Conservation (phyloP, 768 basidiomycete genomes). For the Exidia glandulosa region DNA sequence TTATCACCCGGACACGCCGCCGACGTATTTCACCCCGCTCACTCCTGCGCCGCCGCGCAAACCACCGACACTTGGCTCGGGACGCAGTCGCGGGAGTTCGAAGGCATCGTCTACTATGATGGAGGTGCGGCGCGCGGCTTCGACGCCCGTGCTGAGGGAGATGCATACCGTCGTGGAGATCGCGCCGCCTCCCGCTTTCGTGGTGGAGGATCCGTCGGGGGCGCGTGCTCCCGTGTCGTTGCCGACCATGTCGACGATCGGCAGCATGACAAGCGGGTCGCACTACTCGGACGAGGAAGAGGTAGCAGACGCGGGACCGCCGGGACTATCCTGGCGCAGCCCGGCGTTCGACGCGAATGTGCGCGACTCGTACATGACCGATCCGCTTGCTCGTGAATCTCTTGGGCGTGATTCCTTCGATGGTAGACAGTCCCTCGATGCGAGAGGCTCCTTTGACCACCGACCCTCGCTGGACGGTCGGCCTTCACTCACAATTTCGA, state of each 20-base stretch:
- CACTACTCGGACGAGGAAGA: constrained; percentile 18
- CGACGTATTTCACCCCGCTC: neutral
- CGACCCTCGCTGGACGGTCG: neutral
- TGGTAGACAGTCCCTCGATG: neutral
- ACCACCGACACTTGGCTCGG: neutral
- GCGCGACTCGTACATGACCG: no score
- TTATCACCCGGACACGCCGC: neutral
- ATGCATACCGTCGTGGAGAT: neutral
- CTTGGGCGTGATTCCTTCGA: neutral
- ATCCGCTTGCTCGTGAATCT: no score
- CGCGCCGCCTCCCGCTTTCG: neutral
- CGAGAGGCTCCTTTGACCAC: neutral
- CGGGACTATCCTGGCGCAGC: constrained; percentile 45
- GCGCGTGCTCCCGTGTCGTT: neutral
- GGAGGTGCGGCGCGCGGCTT: neutral
- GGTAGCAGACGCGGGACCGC: constrained; percentile 37
- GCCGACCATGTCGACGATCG: neutral
- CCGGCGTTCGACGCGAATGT: constrained; percentile 29
- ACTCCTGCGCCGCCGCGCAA: neutral
- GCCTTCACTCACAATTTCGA: neutral
- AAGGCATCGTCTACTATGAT: neutral
- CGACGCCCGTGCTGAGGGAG: neutral
- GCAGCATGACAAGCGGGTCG: constrained; percentile 7
- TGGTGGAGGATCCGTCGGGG: neutral
- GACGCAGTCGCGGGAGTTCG: neutral